Base-by-base conservation (phyloP, 2,329 filamentous ascomycete genomes). In the Onygenales sp. region DNA sequence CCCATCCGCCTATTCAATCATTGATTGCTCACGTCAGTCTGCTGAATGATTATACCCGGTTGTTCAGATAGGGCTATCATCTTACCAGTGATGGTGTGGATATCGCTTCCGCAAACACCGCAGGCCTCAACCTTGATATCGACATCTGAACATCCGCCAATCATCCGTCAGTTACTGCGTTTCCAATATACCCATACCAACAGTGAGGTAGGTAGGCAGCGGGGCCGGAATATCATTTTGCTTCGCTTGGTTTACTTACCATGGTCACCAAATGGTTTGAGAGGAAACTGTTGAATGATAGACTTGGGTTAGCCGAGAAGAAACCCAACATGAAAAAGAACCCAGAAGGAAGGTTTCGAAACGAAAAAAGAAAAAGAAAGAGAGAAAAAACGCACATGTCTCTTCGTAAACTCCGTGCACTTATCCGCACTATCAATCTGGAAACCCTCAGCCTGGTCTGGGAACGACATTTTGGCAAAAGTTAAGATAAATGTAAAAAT, bases 101-200 rank as follows among this genome's bases (percentile, higher is more conserved):
- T 74, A 64, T 89, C 85, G 60, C 81, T 85, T 60, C 84, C 82
- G 67, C 86, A 89, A 51, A 89, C 78, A 64, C 88, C 87, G 65
- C 87, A 92, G 66, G 81, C 84, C 60, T 90, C 84, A 63, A 95
- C 85, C 76, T 91, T 86, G 71, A 95, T 82, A 67, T 95, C 89
- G 62, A 95, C 82, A 66, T 95, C 56, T 36, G 42, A 27, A 27
- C 21, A 27, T 27, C 21, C 21, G 4, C 21, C 21, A 27, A 27
- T 5, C 21, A 27, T 27, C 21, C 21, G 21, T 27, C 21, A 27
- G 21, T 27, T 27, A 27, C 21, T 27, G 21, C 21, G 21, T 27
- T 27, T 27, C 21, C 21, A 27, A 27, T 3, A 27, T 27, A 27
- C 21, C 21, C 21, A 27, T 27, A 27, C 21, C 21, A 27, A 27